Evolutionary conservation across 441 rosid species (phyloP), one percentile per base, ranked within the genome.

Genomic region (Populus trichocarpa): DNA sequence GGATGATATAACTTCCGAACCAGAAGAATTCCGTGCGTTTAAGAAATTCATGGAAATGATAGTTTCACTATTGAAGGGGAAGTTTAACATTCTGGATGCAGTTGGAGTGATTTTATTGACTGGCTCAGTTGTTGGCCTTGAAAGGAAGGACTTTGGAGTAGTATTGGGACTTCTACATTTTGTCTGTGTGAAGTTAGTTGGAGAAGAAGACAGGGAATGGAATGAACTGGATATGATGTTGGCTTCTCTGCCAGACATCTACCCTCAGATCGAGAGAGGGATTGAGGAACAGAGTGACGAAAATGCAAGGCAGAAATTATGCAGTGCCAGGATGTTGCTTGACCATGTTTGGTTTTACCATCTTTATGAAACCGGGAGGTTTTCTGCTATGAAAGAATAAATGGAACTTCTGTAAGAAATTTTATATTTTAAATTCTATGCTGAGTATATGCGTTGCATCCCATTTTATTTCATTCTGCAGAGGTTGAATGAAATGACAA

Each of bases 291-390:
- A 82, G 73, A 83, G 67, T 26, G 70, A 82, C 12, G 92, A 86
- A 74, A 87, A 87, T 67, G 83, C 77, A 67, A 81, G 72, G 46
- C 86, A 82, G 78, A 83, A 74, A 76, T 75, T 97, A n/a, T 76
- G 71, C 16, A 67, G 78, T 7, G 88, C 92, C 46, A 90, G 86
- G 81, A 85, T 77, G 10, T 81, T 94, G 90, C 97, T 96, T 57
- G 90, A 91, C 78, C 97, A 97, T 78, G 85, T 94, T 77, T 96
- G 98, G 99, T 79, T 87, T 83, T 89, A 93, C 80, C 98, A 94
- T 86, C 85, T 89, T 73, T 89, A 88, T 84, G 97, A 93, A 89
- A 91, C 94, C 2, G 91, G 88, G 69, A 93, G 91, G 85, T 89
- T 92, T 75, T 82, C 90, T 3, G 86, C 78, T 81, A 83, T 82